Percentiles rank a stretch among this genome's conserved stretches.
phyloP scores from a whole-genome alignment of 805 yeast genomes.

The Saccharomycopsis sp. region DNA sequence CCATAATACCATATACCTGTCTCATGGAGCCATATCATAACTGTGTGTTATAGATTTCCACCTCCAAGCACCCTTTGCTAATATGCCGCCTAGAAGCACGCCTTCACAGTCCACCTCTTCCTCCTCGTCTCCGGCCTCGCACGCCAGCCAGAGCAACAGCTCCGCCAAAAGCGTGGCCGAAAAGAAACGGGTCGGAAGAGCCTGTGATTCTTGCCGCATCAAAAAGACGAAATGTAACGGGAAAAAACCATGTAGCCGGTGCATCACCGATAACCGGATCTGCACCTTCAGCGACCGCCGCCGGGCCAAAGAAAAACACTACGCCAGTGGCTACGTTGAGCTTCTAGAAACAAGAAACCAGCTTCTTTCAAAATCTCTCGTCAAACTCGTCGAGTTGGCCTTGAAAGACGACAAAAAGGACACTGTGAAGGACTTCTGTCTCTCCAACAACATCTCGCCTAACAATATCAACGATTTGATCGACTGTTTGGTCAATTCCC shows the following conservation, averaged over 20 bases:
- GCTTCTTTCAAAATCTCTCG: constrained; percentile 42
- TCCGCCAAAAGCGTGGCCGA: constrained; percentile 20
- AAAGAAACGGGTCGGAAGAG: constrained; percentile 56
- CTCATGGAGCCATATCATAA: too few species aligned
- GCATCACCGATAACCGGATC: constrained; percentile 48
- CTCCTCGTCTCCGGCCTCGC: not conserved
- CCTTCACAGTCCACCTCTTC: not conserved
- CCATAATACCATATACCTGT: too few species aligned
- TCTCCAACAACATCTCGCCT: not conserved
- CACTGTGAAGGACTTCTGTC: not conserved
- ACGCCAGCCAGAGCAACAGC: not conserved
- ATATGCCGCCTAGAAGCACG: not conserved
- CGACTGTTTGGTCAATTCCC: constrained; percentile 34
- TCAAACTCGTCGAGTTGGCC: constrained; percentile 17
- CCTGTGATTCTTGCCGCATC: constrained; percentile 56
- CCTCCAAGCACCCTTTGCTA: too few species aligned
- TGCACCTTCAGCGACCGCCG: constrained; percentile 54
- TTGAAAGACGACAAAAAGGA: not conserved
- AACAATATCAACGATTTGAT: constrained; percentile 37
- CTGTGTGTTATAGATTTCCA: too few species aligned
- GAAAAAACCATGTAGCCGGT: constrained; percentile 51
- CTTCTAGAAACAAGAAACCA: constrained; percentile 52
- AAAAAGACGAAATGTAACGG: constrained; percentile 63
- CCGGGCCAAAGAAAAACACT: constrained; percentile 45
- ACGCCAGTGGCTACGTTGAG: constrained; percentile 58